Evolutionary conservation across 2,329 filamentous ascomycete species (phyloP), one percentile per base, ranked within the genome.

Genomic region (Trichoderma sp.): DNA sequence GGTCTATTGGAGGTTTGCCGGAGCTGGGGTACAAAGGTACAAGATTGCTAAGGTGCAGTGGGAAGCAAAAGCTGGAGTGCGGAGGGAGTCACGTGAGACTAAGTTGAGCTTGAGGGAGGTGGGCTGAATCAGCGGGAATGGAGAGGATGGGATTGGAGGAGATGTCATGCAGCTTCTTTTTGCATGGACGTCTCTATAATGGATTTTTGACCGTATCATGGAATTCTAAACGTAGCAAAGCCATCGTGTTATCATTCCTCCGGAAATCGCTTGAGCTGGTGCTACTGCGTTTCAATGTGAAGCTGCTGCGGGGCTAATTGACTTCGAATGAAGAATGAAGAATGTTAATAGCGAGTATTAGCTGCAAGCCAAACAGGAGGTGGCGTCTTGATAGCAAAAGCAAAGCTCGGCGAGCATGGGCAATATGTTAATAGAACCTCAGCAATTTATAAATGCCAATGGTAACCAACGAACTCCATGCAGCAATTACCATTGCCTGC

Each of bases 1-100:
- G 70, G 73, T 69, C 69, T 70, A 70, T 73, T 73, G 74, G 73
- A 73, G 75, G 49, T 31, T 56, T 40, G 76, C 63, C 75, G 76
- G 76, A 77, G 75, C 75, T 77, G 52, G 16, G 49, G 49, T 33
- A 61, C 59, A 40, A 21, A 31, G 27, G 53, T 65, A 55, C 52
- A 29, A 29, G n/a, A 1, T 11, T n/a, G 33, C 27, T 10, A n/a
- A n/a, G n/a, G n/a, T n/a, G n/a, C 14, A 7, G 55, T 35, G 16
- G 29, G 55, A 49, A 3, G 6, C 21, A 19, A 57, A 65, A 52
- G 71, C 68, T 67, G 70, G 61, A 68, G 52, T 33, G 47, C 43
- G 49, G 65, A 24, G 13, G 21, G 33, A 14, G 58, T 72, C 72
- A 72, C 72, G 72, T 73, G 72, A 71, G 27, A 13, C 24, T 7